Conservation (phyloP, 139 green algal genomes). For the Dunaliella sp. region DNA sequence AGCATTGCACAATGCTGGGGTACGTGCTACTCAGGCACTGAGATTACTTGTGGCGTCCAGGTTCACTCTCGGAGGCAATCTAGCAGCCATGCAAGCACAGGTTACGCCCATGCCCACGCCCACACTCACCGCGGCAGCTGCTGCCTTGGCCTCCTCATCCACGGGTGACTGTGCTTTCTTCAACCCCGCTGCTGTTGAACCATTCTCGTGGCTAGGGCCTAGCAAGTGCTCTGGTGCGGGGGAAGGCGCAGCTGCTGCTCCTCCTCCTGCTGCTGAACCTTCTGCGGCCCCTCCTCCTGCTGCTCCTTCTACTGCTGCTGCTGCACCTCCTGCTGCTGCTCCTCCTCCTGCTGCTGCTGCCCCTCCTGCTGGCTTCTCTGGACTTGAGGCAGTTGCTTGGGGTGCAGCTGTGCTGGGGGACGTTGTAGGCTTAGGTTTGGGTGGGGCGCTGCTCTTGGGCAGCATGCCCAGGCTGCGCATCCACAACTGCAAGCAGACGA, state of each 20-base stretch:
- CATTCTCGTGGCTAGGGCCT: neutral
- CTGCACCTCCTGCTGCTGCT: neutral
- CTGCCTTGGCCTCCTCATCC: neutral
- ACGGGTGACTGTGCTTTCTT: constrained; percentile 14
- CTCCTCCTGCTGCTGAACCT: constrained; percentile 2
- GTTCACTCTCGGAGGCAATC: no score
- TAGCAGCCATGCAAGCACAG: no score
- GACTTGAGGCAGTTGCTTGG: neutral
- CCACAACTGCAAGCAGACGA: constrained; percentile 39
- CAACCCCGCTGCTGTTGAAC: neutral
- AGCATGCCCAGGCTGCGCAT: constrained; percentile 45
- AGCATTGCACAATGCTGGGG: no score
- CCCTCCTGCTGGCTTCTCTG: neutral
- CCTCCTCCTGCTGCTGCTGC: constrained; percentile 2
- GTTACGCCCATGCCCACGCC: no score
- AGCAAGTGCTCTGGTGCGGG: constrained; percentile 30
- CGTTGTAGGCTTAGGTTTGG: no score
- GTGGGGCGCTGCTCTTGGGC: neutral
- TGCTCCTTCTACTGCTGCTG: neutral
- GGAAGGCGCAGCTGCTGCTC: constrained; percentile 21
- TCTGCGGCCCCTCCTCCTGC: neutral
- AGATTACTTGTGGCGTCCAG: no score
- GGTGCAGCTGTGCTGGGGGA: neutral
- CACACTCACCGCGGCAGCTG: constrained; percentile 9
- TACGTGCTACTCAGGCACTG: no score